phyloP scores from a whole-genome alignment of 73 alveolate genomes.

The Breviolum minutum region DNA sequence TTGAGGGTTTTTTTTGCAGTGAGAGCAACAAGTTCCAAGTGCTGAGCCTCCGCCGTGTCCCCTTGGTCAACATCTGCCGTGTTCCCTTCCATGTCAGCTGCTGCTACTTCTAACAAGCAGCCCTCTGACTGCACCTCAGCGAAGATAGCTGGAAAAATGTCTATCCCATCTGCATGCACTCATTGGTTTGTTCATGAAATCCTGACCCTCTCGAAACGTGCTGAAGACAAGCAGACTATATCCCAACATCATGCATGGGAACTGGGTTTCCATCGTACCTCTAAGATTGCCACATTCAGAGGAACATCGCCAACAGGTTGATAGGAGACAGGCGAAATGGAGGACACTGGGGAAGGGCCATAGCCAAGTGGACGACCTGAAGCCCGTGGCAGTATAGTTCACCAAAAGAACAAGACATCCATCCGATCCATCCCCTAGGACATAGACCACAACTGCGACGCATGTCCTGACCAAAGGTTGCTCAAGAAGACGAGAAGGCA shows the following conservation, averaged over 20 bases:
- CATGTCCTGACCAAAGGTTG: neutral
- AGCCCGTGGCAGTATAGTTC: neutral
- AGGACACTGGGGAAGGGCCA: constrained; percentile 36
- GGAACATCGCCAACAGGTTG: constrained; percentile 36
- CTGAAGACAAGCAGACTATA: no score
- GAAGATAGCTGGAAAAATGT: neutral
- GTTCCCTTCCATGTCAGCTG: constrained; percentile 38
- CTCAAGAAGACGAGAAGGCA: no score
- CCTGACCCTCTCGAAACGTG: neutral
- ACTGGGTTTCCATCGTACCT: neutral
- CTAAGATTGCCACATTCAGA: constrained; percentile 3
- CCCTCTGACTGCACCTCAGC: constrained; percentile 58
- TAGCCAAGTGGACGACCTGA: constrained; percentile 29
- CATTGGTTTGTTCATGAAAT: neutral
- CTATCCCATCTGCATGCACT: no score
- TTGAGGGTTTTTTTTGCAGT: neutral
- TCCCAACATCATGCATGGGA: no score
- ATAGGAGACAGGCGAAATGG: constrained; percentile 40
- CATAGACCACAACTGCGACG: constrained; percentile 15
- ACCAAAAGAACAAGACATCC: neutral
- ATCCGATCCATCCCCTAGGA: neutral
- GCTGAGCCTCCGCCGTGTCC: neutral
- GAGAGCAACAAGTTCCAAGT: neutral
- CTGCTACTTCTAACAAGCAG: constrained; percentile 38
- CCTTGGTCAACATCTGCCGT: neutral